These are phyloP conservation scores for Hypomyces rosellus DNA, from an alignment of 2,329 filamentous ascomycete genomes.

Conservation along the genomic window DNA sequence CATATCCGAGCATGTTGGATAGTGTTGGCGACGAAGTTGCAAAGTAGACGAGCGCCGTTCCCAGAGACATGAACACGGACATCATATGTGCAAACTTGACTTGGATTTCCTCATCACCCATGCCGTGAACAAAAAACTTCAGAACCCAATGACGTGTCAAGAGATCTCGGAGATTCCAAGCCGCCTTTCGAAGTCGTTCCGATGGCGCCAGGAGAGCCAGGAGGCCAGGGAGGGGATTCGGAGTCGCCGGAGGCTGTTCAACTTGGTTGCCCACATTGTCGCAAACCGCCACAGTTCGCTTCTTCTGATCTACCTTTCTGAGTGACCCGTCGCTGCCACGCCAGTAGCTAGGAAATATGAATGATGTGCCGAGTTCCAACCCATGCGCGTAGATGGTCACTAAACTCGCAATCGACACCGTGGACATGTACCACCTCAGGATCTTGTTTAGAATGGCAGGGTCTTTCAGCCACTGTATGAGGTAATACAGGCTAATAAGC, in stretches of 20 bases:
- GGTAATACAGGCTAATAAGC: conserved; percentile 72
- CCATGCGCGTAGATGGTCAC: conserved; percentile 67
- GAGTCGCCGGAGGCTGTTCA: conserved; percentile 17
- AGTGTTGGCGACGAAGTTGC: conserved; percentile 54
- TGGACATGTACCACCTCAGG: conserved; percentile 75
- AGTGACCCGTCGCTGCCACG: conserved; percentile 35
- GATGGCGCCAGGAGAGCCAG: conserved; percentile 29
- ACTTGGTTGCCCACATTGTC: conserved; percentile 27
- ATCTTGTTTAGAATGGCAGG: conserved; percentile 75
- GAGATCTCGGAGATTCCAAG: conserved; percentile 47
- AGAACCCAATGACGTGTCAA: conserved; percentile 47
- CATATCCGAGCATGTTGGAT: conserved; percentile 81
- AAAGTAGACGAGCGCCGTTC: conserved; percentile 57
- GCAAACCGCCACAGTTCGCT: conserved; percentile 32
- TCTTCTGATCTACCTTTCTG: conserved; percentile 39
- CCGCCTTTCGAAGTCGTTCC: conserved; percentile 16
- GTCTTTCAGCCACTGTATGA: conserved; percentile 85
- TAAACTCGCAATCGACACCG: conserved; percentile 72
- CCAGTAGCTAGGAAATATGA: conserved; percentile 72
- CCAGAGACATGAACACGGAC: conserved; percentile 48
- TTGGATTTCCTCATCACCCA: conserved; percentile 39
- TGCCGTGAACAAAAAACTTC: conserved; percentile 45
- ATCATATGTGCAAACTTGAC: conserved; percentile 53
- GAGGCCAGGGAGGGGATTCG: conserved; percentile 25
- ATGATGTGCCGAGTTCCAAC: conserved; percentile 55